These are phyloP conservation scores for Leccinum olivaceoglutinosum DNA, from an alignment of 1,284 basidiomycete species.

Conservation along the genomic window DNA sequence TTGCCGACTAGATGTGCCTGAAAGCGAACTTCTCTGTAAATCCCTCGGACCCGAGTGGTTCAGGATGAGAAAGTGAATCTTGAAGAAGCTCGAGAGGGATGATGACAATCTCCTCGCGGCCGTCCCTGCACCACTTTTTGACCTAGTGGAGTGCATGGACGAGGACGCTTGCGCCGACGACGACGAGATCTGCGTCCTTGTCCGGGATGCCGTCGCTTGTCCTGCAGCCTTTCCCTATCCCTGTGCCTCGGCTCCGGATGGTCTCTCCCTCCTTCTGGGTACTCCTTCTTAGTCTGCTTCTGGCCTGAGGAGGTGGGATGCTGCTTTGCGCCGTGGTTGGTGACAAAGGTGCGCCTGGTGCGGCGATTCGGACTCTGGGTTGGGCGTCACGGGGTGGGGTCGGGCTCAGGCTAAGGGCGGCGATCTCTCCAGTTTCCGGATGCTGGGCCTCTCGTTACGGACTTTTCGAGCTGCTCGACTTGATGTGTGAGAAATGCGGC, in stretches of 20 bases:
- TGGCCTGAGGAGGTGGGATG: slow-evolving; percentile 19
- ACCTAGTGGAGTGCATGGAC: slow-evolving; percentile 79
- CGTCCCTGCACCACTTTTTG: slow-evolving; percentile 76
- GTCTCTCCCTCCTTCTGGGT: slow-evolving; percentile 30
- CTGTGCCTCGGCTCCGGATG: slow-evolving; percentile 18
- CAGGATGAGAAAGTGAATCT: no score
- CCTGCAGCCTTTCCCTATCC: slow-evolving; percentile 27
- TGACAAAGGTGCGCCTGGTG: slow-evolving; percentile 7
- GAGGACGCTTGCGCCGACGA: slow-evolving; percentile 84
- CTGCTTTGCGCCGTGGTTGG: slow-evolving; percentile 25
- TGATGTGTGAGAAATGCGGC: slow-evolving; percentile 80
- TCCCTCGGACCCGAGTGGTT: no score
- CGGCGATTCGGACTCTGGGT: slow-evolving; percentile 31
- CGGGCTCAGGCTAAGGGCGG: slow-evolving; percentile 23
- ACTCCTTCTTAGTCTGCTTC: slow-evolving; percentile 27
- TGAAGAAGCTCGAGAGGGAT: slow-evolving; percentile 63
- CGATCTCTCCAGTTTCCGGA: slow-evolving; percentile 58
- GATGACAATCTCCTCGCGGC: slow-evolving; percentile 65
- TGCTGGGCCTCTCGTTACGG: slow-evolving; percentile 49
- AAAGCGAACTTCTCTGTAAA: no score
- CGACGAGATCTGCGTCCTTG: slow-evolving; percentile 69
- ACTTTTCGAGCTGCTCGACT: slow-evolving; percentile 77
- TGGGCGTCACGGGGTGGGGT: not conserved
- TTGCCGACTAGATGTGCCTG: no score
- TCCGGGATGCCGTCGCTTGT: slow-evolving; percentile 32